These are phyloP conservation scores for Eimeria falciformis DNA, from an alignment of 169 alveolate species.

Conservation along the genomic window DNA sequence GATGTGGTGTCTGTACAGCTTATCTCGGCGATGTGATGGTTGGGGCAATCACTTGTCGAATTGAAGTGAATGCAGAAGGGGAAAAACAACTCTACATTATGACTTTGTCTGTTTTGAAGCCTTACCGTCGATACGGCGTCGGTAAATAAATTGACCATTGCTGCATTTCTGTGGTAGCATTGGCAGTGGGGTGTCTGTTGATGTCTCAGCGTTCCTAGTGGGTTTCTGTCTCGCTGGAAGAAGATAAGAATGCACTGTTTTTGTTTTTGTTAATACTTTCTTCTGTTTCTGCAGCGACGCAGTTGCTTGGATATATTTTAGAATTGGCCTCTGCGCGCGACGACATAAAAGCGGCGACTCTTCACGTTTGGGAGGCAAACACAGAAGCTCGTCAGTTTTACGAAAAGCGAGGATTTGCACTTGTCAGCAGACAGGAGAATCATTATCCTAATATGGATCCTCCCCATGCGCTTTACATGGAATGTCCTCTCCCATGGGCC, in stretches of 20 bases:
- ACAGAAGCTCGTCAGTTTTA: conserved; percentile 1
- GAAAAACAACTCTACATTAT: conserved; percentile 52
- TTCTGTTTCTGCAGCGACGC: neutral
- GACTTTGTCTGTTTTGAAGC: conserved; percentile 64
- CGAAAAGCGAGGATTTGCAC: conserved; percentile 51
- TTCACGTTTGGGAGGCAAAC: conserved; percentile 46
- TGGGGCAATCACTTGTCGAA: conserved; percentile 62
- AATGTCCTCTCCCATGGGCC: conserved; percentile 46
- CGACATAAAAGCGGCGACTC: neutral
- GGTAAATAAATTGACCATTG: too few relatives aligned
- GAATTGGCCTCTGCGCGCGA: neutral
- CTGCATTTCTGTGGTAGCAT: too few relatives aligned
- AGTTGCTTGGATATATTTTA: neutral
- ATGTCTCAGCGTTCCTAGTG: too few relatives aligned
- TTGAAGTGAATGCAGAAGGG: conserved; percentile 9
- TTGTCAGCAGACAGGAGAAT: conserved; percentile 4
- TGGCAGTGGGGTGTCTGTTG: too few relatives aligned
- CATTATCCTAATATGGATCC: conserved; percentile 28
- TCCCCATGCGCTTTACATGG: conserved; percentile 14
- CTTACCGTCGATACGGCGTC: conserved; percentile 56
- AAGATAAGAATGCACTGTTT: too few relatives aligned
- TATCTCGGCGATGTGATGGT: conserved; percentile 67
- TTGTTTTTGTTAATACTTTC: neutral
- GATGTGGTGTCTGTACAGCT: neutral
- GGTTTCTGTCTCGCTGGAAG: too few relatives aligned